Conservation (phyloP, 2,329 filamentous ascomycete genomes). For the Mollisiaceae sp. region DNA sequence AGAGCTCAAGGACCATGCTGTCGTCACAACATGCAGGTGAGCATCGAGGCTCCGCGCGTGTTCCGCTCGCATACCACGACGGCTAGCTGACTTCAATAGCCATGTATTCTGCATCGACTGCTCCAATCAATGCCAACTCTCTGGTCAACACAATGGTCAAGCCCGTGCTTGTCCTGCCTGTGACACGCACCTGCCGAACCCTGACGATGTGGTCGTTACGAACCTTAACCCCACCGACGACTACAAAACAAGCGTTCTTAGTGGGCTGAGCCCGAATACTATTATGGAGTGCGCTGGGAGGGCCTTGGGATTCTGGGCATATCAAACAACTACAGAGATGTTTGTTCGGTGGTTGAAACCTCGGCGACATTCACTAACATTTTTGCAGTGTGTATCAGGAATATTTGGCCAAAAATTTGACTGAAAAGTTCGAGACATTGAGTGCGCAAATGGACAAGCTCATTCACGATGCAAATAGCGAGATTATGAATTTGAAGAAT, state of each 20-base stretch:
- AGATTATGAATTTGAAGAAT: constrained; percentile 70
- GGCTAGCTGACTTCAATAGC: constrained; percentile 49
- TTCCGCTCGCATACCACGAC: neutral
- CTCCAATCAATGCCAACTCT: constrained; percentile 67
- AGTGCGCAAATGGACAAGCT: constrained; percentile 73
- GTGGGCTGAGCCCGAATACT: constrained; percentile 77
- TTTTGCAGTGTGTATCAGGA: constrained; percentile 73
- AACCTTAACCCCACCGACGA: constrained; percentile 82
- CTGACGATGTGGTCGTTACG: constrained; percentile 75
- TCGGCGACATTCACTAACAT: constrained; percentile 32
- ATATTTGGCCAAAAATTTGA: constrained; percentile 71
- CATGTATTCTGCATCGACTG: constrained; percentile 87
- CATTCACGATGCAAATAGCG: constrained; percentile 74
- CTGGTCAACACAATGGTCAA: constrained; percentile 54
- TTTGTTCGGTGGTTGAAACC: constrained; percentile 46
- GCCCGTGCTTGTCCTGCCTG: constrained; percentile 76
- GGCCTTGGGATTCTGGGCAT: constrained; percentile 83
- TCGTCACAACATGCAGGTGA: constrained; percentile 90
- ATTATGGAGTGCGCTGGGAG: constrained; percentile 88
- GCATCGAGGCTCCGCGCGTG: constrained; percentile 30
- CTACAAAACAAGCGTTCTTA: constrained; percentile 86
- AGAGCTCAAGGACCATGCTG: constrained; percentile 70
- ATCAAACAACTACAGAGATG: constrained; percentile 86
- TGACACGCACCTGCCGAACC: constrained; percentile 66
- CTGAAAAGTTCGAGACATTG: constrained; percentile 71